phyloP scores from a whole-genome alignment of 164 flowering plant species.

The Stephania yunnanensis region DNA sequence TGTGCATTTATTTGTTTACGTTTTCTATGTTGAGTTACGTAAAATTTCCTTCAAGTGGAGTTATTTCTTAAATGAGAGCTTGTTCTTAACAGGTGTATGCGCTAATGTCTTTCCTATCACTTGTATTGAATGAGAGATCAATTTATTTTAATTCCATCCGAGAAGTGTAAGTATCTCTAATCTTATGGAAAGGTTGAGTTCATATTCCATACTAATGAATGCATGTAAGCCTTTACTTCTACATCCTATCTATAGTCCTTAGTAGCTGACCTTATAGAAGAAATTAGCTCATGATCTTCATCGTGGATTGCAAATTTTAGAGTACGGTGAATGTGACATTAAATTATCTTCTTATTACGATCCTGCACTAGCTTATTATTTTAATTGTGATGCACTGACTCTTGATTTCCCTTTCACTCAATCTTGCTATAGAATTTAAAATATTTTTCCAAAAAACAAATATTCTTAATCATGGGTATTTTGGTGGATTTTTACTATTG shows the following conservation, averaged over 20 bases:
- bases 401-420: background rate
- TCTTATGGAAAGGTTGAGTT: background rate
- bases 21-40: background rate
- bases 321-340: background rate
- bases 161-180: slow-evolving; percentile 66
- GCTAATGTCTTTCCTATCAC: slow-evolving; percentile 75
- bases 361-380: background rate
- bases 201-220: background rate
- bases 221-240: background rate
- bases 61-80: background rate
- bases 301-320: background rate
- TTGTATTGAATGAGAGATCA: slow-evolving; percentile 53
- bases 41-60: background rate
- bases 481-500: background rate
- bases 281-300: background rate
- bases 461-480: background rate
- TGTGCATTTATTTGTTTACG: background rate
- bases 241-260: background rate
- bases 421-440: background rate
- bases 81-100: slow-evolving; percentile 71
- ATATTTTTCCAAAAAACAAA: background rate
- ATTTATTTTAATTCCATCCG: slow-evolving; percentile 87
- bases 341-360: background rate
- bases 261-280: background rate
- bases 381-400: background rate